These are phyloP conservation scores for Pseudevernia furfuracea DNA, from an alignment of 495 filamentous ascomycete genomes.

Conservation along the genomic window DNA sequence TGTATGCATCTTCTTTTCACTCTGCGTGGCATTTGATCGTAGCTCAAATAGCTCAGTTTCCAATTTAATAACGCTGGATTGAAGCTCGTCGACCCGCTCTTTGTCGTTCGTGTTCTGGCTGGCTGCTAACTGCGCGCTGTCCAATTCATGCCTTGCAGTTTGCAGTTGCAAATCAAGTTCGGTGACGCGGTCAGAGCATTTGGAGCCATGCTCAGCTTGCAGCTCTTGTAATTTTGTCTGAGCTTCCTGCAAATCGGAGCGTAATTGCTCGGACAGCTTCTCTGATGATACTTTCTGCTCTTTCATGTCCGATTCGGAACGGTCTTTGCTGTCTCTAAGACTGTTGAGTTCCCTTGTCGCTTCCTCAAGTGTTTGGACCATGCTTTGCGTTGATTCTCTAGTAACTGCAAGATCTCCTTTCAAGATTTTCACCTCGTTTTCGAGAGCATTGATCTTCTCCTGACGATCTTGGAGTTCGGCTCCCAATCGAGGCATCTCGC, in stretches of 20 bases:
- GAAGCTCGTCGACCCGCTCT: slow-evolving; percentile 37
- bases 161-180: slow-evolving; percentile 42
- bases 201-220: slow-evolving; percentile 29
- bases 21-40: slow-evolving; percentile 38
- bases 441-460: slow-evolving; percentile 58
- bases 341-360: slow-evolving; percentile 52
- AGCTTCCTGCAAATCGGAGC: slow-evolving; percentile 35
- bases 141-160: slow-evolving; percentile 46
- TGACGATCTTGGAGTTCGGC: slow-evolving; percentile 53
- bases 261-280: slow-evolving; percentile 27
- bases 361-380: slow-evolving; percentile 55
- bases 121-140: slow-evolving; percentile 40
- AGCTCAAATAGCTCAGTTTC: slow-evolving; percentile 31
- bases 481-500: slow-evolving; percentile 62
- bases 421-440: slow-evolving; percentile 51
- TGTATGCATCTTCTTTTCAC: slow-evolving; percentile 45
- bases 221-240: slow-evolving; percentile 31
- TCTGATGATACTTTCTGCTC: slow-evolving; percentile 23
- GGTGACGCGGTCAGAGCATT: slow-evolving; percentile 32
- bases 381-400: slow-evolving; percentile 57
- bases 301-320: slow-evolving; percentile 43
- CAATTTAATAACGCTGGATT: slow-evolving; percentile 13
- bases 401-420: slow-evolving; percentile 47
- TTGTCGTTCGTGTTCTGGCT: slow-evolving; percentile 35
- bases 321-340: slow-evolving; percentile 50